phyloP scores from a whole-genome alignment of 2,329 filamentous ascomycete genomes.

The Sclerotinia trifoliorum region DNA sequence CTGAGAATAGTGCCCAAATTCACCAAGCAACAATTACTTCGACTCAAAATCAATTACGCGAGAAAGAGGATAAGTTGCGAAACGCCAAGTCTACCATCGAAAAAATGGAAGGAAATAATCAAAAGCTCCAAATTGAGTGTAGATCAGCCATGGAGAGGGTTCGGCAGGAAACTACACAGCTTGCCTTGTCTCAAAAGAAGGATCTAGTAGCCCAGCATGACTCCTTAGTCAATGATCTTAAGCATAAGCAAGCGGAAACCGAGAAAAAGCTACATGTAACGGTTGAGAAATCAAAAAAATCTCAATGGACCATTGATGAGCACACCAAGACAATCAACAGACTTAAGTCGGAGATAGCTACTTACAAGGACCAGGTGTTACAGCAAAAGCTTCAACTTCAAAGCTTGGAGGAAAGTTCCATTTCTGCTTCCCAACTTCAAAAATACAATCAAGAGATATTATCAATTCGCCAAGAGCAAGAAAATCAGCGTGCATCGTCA shows the following conservation, averaged over 20 bases:
- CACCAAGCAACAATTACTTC: slow-evolving; percentile 20
- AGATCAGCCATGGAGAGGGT: not conserved
- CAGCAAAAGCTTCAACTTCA: slow-evolving; percentile 17
- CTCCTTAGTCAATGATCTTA: slow-evolving; percentile 6
- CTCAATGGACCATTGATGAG: not conserved
- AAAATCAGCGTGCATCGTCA: not conserved
- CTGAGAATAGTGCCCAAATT: slow-evolving; percentile 25
- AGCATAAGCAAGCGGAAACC: slow-evolving; percentile 11
- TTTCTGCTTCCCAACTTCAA: not conserved
- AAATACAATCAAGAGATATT: not conserved
- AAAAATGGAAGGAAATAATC: slow-evolving; percentile 34
- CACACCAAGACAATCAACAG: not conserved
- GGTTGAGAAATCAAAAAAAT: not conserved
- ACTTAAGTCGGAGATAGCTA: slow-evolving; percentile 3
- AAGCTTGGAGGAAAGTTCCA: not conserved
- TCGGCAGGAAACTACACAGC: slow-evolving; percentile 35
- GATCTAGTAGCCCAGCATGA: slow-evolving; percentile 15
- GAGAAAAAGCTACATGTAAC: not conserved
- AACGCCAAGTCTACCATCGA: slow-evolving; percentile 32
- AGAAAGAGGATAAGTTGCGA: slow-evolving; percentile 24
- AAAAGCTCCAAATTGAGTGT: slow-evolving; percentile 26
- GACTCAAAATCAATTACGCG: slow-evolving; percentile 24
- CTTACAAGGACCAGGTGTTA: slow-evolving; percentile 9
- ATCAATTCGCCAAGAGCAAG: slow-evolving; percentile 6
- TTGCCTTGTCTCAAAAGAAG: slow-evolving; percentile 21